Evolutionary conservation across 1,284 basidiomycete genomes (phyloP), one percentile per base, ranked within the genome.

Genomic region (Amylostereum areolatum): DNA sequence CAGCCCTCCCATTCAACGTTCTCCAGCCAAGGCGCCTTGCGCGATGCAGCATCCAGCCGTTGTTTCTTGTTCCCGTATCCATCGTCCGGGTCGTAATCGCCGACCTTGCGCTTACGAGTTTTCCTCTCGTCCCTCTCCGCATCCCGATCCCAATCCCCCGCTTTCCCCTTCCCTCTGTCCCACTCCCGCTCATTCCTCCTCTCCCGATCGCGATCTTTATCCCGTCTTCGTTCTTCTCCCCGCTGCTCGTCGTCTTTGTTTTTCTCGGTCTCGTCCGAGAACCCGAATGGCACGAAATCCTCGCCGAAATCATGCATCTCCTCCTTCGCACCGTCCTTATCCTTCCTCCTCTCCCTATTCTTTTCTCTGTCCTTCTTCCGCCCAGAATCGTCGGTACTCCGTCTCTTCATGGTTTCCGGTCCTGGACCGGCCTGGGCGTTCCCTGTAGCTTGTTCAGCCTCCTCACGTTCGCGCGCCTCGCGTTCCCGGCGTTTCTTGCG

Each of bases 1-100:
- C 88, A 89, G 11, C 65, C 62, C n/a, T 86, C 77, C 87, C 89
- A 91, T 55, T 92, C 80, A 3, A 94, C 79, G n/a, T 80, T 70
- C 12, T 70, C 69, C 3, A 84, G 71, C 94, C 94, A 97, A 3
- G 93, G 92, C 18, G 86, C 81, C 57, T 76, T 78, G 48, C 82
- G 76, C 12, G 79, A 77, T 5, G 74, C 68, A 4, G 79, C 80
- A 54, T 80, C 74, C 52, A 73, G 58, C 50, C 82, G 71, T 61
- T 85, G 78, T 62, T 78, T 80, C 65, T 79, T 78, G 67, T 70
- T 80, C 49, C 69, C 67, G 56, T 77, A 76, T 7, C 70, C 73
- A 54, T 76, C 81, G 58, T 72, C 70, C 37, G 64, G 67, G 54
- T 80, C 78, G 46, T 69, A 65, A 54, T 67, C 70, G 58, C 69